These are phyloP conservation scores for Agaricus blazei DNA, from an alignment of 768 basidiomycete species.

Conservation along the genomic window DNA sequence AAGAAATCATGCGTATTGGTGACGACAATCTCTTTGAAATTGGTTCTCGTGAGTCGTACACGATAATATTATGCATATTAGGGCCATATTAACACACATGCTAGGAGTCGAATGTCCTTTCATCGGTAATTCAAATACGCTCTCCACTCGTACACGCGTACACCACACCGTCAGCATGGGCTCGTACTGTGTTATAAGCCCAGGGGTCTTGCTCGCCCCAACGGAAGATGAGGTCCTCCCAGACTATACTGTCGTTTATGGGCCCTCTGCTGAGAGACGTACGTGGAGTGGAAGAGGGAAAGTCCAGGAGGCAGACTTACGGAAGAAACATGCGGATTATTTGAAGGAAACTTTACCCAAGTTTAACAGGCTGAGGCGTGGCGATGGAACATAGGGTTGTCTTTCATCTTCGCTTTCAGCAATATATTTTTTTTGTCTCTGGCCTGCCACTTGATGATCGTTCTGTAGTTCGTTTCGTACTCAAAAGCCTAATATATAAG, in stretches of 20 bases:
- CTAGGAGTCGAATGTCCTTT: conserved; percentile 83
- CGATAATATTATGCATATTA: not conserved
- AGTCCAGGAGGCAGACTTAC: conserved; percentile 76
- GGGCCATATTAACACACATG: not conserved
- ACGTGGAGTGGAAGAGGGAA: conserved; percentile 84
- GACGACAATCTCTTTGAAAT: conserved; percentile 94
- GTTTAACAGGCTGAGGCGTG: conserved; percentile 71
- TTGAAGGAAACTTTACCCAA: conserved; percentile 88
- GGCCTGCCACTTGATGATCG: too few species aligned
- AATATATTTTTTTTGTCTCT: too few species aligned
- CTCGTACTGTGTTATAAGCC: conserved; percentile 79
- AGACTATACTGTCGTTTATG: conserved; percentile 83
- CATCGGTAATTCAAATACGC: conserved; percentile 81
- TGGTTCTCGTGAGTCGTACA: conserved; percentile 67
- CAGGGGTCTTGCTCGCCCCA: conserved; percentile 74
- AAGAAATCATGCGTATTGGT: conserved; percentile 89
- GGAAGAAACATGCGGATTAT: conserved; percentile 88
- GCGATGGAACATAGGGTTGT: conserved; percentile 40
- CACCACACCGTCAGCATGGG: conserved; percentile 78
- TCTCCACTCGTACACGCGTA: conserved; percentile 79
- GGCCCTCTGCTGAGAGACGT: conserved; percentile 66
- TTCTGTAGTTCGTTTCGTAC: too few species aligned
- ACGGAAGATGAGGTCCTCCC: conserved; percentile 74
- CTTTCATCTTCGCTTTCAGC: not conserved
- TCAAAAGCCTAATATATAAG: too few species aligned